Base-by-base conservation (phyloP, 768 basidiomycete genomes). In the Panaeolus papilionaceus region DNA sequence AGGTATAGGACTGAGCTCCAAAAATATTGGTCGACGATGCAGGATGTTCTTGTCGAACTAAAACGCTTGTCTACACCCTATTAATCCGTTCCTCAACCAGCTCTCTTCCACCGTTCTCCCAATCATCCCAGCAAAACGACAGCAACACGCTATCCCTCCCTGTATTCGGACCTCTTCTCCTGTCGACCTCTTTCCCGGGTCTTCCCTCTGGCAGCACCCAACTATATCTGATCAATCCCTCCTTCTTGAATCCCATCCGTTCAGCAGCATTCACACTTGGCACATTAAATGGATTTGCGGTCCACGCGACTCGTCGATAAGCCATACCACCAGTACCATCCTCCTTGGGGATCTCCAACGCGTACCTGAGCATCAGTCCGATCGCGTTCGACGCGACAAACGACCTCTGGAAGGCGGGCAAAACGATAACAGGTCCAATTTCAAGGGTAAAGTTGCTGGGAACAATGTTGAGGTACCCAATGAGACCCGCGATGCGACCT, bases 231-330 rank as follows among this genome's bases (percentile, higher is more conserved):
- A 80, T 64, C 2, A 79, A 69, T 0, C 81, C 86, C 73, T 91
- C 90, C 23, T 73, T 67, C 70, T 73, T 76, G 66, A 91, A 84
- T 0, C 89, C 88, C 76, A 89, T 77, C 68, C 82, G 80, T 71
- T 85, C 76, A 5, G 89, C 90, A 0, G 82, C 76, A 10, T 69
- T 62, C 1, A 87, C 74, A 58, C 87, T 87, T 1, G 78, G 76
- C 5, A 45, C 62, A 70, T 90, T 91, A 18, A 69, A 64, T 9
- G 79, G 76, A 61, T 85, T 79, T 10, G 87, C 76, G 42, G 79
- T 80, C 85, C 88, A 91, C 61, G 83, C 83, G 0, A 88, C 84
- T 8, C 89, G 81, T 3, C 88, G 79, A 62, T 88, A 78, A 0
- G 85, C 84, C 11, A 89, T 75, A 0, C 86, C 86, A 2, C 82